These are phyloP conservation scores for Terfezia boudieri DNA, from an alignment of 495 filamentous ascomycete species.

Conservation along the genomic window DNA sequence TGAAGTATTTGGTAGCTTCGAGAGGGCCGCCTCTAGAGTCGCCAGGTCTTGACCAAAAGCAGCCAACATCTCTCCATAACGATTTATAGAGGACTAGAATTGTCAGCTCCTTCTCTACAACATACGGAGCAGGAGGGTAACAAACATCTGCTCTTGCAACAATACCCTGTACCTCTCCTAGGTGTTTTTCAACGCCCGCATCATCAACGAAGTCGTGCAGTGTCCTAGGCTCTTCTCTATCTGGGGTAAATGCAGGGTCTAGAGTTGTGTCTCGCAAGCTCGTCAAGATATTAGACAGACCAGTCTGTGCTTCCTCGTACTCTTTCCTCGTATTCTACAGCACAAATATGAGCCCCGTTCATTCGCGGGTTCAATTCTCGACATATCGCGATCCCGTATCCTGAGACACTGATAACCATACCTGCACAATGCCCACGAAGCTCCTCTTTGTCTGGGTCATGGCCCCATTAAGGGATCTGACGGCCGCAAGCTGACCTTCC, in stretches of 20 bases:
- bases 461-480: slow-evolving; percentile 41
- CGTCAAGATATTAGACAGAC: slow-evolving; percentile 48
- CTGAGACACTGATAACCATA: slow-evolving; percentile 5
- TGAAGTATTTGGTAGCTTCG: slow-evolving; percentile 20
- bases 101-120: slow-evolving; percentile 44
- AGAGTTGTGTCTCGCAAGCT: slow-evolving; percentile 49
- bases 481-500: slow-evolving; percentile 43
- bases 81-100: slow-evolving; percentile 22
- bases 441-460: slow-evolving; percentile 18
- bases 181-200: slow-evolving; percentile 37
- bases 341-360: too few relatives aligned
- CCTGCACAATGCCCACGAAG: slow-evolving; percentile 27
- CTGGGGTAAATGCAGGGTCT: slow-evolving; percentile 47
- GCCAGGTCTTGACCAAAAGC: slow-evolving; percentile 38
- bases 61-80: slow-evolving; percentile 6
- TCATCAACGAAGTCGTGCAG: slow-evolving; percentile 85
- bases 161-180: neutral
- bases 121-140: slow-evolving; percentile 27
- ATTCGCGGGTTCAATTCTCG: too few relatives aligned
- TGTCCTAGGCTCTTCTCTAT: slow-evolving; percentile 40
- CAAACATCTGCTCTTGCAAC: neutral
- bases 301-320: slow-evolving; percentile 51
- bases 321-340: slow-evolving; percentile 34
- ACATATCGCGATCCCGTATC: too few relatives aligned
- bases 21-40: slow-evolving; percentile 37